Evolutionary conservation across 306 rosid species (phyloP).

Genomic region (Albizia julibrissin): DNA sequence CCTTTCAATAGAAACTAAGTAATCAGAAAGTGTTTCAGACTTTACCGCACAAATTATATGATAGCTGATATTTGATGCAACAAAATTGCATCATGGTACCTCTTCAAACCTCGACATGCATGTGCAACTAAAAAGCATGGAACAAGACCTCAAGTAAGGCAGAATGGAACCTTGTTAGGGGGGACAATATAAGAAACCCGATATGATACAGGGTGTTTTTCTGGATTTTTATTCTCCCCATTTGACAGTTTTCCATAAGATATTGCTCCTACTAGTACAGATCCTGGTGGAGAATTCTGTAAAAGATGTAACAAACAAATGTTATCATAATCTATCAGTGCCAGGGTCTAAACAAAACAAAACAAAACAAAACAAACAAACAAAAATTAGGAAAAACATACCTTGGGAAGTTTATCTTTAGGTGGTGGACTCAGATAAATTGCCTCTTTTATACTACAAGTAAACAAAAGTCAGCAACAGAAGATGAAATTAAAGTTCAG

Average conservation of each 20-base stretch:
- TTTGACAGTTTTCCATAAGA: conserved; percentile 76
- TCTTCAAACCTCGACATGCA: conserved; percentile 14
- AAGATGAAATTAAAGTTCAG: conserved; percentile 22
- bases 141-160: conserved; percentile 16
- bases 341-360: conserved; percentile 11
- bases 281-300: conserved; percentile 81
- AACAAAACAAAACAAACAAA: conserved; percentile 20
- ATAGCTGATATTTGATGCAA: conserved; percentile 3
- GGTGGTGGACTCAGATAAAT: conserved; percentile 84
- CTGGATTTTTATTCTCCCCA: conserved; percentile 59
- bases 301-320: conserved; percentile 31
- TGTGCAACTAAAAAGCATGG: conserved; percentile 16
- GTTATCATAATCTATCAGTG: conserved; percentile 17
- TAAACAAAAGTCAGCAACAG: conserved; percentile 39
- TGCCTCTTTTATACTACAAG: conserved; percentile 81
- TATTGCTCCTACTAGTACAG: conserved; percentile 80
- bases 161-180: conserved; percentile 75
- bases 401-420: conserved; percentile 94
- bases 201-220: conserved; percentile 69
- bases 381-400: conserved; percentile 32
- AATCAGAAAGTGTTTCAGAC: conserved; percentile 21
- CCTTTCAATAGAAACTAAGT: conserved; percentile 47
- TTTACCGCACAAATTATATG: conserved; percentile 13
- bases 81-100: conserved; percentile 18
- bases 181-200: conserved; percentile 76